phyloP scores from a whole-genome alignment of 2,329 filamentous ascomycete genomes.

The Sphaceloma murrayae region DNA sequence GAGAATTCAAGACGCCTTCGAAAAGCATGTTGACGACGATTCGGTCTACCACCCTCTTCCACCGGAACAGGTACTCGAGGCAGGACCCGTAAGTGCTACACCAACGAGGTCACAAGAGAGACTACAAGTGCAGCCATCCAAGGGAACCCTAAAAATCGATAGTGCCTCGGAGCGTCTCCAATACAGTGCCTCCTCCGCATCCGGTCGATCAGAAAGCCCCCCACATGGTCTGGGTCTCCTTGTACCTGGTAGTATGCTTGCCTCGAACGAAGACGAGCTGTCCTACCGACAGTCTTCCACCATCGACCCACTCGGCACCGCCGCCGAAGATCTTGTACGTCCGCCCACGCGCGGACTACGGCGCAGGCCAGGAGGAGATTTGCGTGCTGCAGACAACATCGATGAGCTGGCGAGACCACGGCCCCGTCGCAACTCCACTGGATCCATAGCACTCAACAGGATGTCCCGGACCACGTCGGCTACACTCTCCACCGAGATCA shows the following conservation, averaged over 20 bases:
- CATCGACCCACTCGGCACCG: slow-evolving; percentile 1
- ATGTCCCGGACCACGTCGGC: slow-evolving; percentile 13
- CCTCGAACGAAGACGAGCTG: background rate
- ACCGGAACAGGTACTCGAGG: too few relatives aligned
- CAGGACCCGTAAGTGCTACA: background rate
- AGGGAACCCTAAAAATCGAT: background rate
- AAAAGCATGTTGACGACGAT: background rate
- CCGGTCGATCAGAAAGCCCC: slow-evolving; percentile 7
- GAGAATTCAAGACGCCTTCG: slow-evolving; percentile 12
- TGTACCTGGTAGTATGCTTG: background rate
- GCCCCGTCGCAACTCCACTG: slow-evolving; percentile 40
- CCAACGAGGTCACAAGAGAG: background rate
- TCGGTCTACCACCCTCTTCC: too few relatives aligned
- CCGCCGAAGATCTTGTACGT: slow-evolving; percentile 1
- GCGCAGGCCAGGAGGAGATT: slow-evolving; percentile 40
- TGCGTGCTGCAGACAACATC: slow-evolving; percentile 38
- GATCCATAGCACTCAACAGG: slow-evolving; percentile 26
- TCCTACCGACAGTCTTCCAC: slow-evolving; percentile 12
- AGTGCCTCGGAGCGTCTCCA: slow-evolving; percentile 1
- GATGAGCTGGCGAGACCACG: slow-evolving; percentile 34
- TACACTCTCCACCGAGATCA: slow-evolving; percentile 14
- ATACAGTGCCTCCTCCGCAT: slow-evolving; percentile 6
- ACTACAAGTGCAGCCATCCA: background rate
- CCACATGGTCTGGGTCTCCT: slow-evolving; percentile 11
- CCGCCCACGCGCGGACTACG: slow-evolving; percentile 34